Base-by-base conservation (phyloP, 495 filamentous ascomycete species). In the Talaromyces trachyspermus region DNA sequence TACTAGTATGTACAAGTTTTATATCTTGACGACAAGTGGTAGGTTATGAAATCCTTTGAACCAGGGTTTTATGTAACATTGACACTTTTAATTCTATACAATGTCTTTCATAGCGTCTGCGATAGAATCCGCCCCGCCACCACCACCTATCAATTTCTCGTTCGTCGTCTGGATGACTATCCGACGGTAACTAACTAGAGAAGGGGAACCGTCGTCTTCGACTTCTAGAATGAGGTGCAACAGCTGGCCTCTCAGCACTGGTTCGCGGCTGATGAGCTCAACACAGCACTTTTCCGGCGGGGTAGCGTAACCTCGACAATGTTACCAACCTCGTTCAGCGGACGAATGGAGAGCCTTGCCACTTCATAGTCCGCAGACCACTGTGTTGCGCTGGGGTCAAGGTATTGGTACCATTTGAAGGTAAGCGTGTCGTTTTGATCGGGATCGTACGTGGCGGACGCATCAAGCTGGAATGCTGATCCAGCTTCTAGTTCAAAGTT, bases 331-430 rank as follows among this genome's bases (percentile, higher is more conserved):
- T 60, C 59, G 22, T 62, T 39, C 14, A 61, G 46, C 3, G 50
- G 56, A 36, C 15, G n/a, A 25, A 74, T 54, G 9, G 55, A 46
- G 26, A 71, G 41, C 15, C 57, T 43, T 5, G 57, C 56, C n/a
- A 73, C 68, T 46, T 75, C 60, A 18, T 53, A 46, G 4, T 58
- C 52, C 20, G 64, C 61, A 43, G 50, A 54, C 65, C 65, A 72
- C 26, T 76, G 61, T 7, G 56, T 68, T 3, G 68, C 61, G 27
- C 54, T 66, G 1, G 66, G 63, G 29, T 75, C 71, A 5, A 53
- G 45, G 33, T 75, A 75, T 29, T 76, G 72, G 39, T 57, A 71
- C 71, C 72, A 76, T 12, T 60, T 61, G 59, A 72, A 75, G 5
- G 53, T 58, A 40, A 76, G 39, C 11, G 11, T 46, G 42, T 63